Base-by-base conservation (phyloP, 129 eudicot genomes). In the Tanacetum coccineum region DNA sequence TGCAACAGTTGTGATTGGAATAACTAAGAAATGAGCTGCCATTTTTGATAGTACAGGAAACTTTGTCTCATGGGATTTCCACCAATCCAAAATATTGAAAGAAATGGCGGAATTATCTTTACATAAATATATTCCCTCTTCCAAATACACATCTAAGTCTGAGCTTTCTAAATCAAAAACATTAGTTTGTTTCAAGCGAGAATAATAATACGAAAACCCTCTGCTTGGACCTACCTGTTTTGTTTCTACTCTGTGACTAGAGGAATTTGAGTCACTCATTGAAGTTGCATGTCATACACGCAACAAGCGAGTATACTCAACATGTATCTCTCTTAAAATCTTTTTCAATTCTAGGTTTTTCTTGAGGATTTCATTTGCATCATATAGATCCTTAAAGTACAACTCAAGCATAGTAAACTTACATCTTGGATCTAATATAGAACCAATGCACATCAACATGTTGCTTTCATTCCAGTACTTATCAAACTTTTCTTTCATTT, bases 1-100 rank as follows among this genome's bases (percentile, higher is more conserved):
- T 17, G 71, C 55, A 13, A 64, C 71, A 0, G 57, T 73, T 14
- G 50, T 47, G 18, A 71, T 61, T 1, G 76, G 76, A 45, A 71
- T 49, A 59, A 61, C 61, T 15, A 71, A 21, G 12, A 73, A 15
- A n/a, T 64, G 71, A 9, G 22, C 45, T 7, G 71, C 49, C 64
- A 64, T 63, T 15, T 25, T 63, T 1, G 64, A 61, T 20, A 72
- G 52, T 25, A 61, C 8, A 3, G 18, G 50, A 62, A 42, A 49
- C 47, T 51, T 68, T 6, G 32, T 46, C 2, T 56, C 47, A 36
- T 20, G 57, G 28, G 48, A 17, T 36, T 32, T 68, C 52, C 63
- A 68, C 73, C 63, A 68, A 5, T 25, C 66, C 3, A 61, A 20
- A 6, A 56, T 20, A 9, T 56, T 56, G 3, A 9, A 55, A 21